Conservation (phyloP, 306 rosid species). For the Pterocarpus santalinus region DNA sequence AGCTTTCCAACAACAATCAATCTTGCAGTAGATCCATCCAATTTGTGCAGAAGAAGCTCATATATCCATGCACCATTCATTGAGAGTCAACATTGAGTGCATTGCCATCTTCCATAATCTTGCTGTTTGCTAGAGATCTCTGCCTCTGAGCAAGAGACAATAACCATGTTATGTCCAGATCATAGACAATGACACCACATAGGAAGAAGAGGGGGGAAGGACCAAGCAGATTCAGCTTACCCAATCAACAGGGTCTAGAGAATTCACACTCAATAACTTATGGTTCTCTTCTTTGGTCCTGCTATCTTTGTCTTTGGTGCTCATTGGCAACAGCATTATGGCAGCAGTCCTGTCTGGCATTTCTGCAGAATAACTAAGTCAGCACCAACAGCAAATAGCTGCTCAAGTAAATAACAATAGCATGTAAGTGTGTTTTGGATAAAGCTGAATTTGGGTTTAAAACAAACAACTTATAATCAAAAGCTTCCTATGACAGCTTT, state of each 20-base stretch:
- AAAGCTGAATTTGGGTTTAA: too few species aligned
- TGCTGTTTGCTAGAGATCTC: conserved; percentile 91
- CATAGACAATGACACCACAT: conserved; percentile 47
- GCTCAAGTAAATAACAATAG: too few species aligned
- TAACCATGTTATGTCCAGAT: conserved; percentile 45
- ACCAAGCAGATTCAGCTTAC: conserved; percentile 53
- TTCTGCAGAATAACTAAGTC: conserved; percentile 63
- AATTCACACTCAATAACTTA: conserved; percentile 86
- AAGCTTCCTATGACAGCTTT: not conserved
- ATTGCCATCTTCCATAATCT: conserved; percentile 80
- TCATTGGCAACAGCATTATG: conserved; percentile 71
- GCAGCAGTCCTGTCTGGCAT: conserved; percentile 81
- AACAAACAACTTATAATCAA: not conserved
- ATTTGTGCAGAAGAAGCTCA: not conserved
- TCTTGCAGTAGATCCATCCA: conserved; percentile 46
- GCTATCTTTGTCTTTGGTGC: conserved; percentile 81
- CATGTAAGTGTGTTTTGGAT: not conserved
- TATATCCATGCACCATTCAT: conserved; percentile 71
- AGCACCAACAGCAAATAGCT: conserved; percentile 38
- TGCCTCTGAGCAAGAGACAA: conserved; percentile 72
- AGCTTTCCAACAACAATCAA: conserved; percentile 43
- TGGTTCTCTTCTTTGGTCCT: conserved; percentile 86
- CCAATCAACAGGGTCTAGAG: conserved; percentile 87
- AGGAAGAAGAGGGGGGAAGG: not conserved
- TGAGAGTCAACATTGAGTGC: conserved; percentile 64